phyloP scores from a whole-genome alignment of 345 rosid genomes.

The Bruguiera parviflora region DNA sequence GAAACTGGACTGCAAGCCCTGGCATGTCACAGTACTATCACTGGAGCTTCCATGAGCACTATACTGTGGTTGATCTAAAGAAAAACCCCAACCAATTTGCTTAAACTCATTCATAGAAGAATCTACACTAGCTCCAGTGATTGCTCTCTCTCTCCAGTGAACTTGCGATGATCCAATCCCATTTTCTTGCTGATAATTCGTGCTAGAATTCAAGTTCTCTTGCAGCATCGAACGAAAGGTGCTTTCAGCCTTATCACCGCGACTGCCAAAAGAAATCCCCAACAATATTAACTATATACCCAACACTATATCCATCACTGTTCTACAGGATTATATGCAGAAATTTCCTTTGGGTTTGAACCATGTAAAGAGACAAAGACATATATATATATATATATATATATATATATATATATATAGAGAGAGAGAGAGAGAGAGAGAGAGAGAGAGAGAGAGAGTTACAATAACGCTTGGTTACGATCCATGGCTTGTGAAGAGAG shows the following conservation, averaged over 20 bases:
- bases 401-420: too few relatives aligned
- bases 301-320: not conserved
- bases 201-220: slow-evolving; percentile 57
- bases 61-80: slow-evolving; percentile 56
- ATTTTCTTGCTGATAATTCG: slow-evolving; percentile 36
- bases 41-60: slow-evolving; percentile 64
- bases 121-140: slow-evolving; percentile 14
- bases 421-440: too few relatives aligned
- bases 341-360: not conserved
- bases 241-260: slow-evolving; percentile 62
- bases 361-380: not conserved
- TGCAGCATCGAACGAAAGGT: slow-evolving; percentile 70
- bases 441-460: slow-evolving; percentile 19
- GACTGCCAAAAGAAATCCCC: slow-evolving; percentile 26
- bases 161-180: slow-evolving; percentile 45
- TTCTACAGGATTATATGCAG: not conserved
- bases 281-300: not conserved
- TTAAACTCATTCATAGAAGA: slow-evolving; percentile 34
- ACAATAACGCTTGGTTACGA: slow-evolving; percentile 87
- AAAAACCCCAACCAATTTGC: slow-evolving; percentile 50
- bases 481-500: slow-evolving; percentile 81
- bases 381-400: not conserved
- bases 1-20: slow-evolving; percentile 41
- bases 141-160: slow-evolving; percentile 35
- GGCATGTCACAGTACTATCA: slow-evolving; percentile 60